These are phyloP conservation scores for Candida tropicalis DNA, from an alignment of 1,139 yeast species.

Conservation along the genomic window DNA sequence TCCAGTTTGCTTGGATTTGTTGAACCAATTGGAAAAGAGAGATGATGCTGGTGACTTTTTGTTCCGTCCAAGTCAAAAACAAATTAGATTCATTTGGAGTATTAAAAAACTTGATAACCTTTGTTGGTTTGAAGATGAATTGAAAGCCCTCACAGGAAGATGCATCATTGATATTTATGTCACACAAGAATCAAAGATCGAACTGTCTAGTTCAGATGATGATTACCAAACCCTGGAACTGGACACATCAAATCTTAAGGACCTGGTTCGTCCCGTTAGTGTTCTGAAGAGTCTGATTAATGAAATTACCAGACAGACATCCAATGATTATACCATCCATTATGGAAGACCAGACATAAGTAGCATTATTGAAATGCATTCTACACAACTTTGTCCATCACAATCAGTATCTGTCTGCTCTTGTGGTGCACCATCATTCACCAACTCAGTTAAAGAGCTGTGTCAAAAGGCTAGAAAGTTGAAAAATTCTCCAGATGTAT, in stretches of 20 bases:
- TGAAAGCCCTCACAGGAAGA: slow-evolving; percentile 28
- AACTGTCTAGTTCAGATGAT: background rate
- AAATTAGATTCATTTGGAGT: slow-evolving; percentile 39
- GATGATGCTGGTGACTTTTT: slow-evolving; percentile 33
- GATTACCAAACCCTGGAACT: background rate
- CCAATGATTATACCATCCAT: slow-evolving; percentile 9
- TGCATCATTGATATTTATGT: slow-evolving; percentile 25
- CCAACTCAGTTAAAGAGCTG: slow-evolving; percentile 26
- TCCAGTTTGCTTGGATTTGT: slow-evolving; percentile 46
- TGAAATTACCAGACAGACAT: slow-evolving; percentile 5
- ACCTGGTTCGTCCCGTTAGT: background rate
- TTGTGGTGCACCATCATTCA: slow-evolving; percentile 40
- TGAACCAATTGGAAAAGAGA: slow-evolving; percentile 28
- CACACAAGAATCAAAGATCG: slow-evolving; percentile 18
- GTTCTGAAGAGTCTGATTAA: background rate
- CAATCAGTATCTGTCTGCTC: slow-evolving; percentile 37
- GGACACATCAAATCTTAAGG: background rate
- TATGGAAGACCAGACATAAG: slow-evolving; percentile 17
- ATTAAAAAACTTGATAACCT: slow-evolving; percentile 30
- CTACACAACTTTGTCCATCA: slow-evolving; percentile 12
- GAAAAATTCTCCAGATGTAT: slow-evolving; percentile 34
- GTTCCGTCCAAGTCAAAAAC: slow-evolving; percentile 32
- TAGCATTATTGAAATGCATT: slow-evolving; percentile 11
- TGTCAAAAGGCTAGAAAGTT: slow-evolving; percentile 32
- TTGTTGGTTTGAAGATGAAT: slow-evolving; percentile 40